Conservation (phyloP, 164 flowering plant genomes). For the Tinospora cordifolia region DNA sequence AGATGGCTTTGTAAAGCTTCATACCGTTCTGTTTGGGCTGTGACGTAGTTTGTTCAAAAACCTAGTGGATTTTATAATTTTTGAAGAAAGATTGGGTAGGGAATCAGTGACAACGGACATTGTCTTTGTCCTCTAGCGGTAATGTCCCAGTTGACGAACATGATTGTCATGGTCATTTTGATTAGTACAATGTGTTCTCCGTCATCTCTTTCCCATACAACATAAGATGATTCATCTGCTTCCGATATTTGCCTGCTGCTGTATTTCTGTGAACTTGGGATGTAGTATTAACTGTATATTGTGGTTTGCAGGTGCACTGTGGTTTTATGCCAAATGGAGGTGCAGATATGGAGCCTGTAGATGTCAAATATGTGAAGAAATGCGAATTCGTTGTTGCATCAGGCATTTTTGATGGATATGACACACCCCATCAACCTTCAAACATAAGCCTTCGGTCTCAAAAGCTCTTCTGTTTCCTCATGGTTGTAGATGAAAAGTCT, state of each 20-base stretch:
- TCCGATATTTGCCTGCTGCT: not conserved
- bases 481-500: conserved; percentile 90
- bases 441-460: conserved; percentile 67
- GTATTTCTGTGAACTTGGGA: not conserved
- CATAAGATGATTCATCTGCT: not conserved
- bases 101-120: no score
- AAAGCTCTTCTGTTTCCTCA: conserved; percentile 89
- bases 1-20: no score
- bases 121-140: no score
- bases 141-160: no score
- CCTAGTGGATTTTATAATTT: no score
- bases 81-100: no score
- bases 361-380: conserved; percentile 59
- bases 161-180: no score
- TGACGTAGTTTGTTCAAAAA: no score
- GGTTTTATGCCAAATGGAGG: conserved; percentile 83
- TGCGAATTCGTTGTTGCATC: conserved; percentile 91
- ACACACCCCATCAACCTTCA: conserved; percentile 89
- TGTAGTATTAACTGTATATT: not conserved
- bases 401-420: conserved; percentile 98
- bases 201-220: not conserved
- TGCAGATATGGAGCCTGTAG: conserved; percentile 71
- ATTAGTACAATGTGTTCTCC: no score
- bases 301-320: conserved; percentile 80
- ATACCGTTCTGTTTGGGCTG: no score